Base-by-base conservation (phyloP, 192 early-diverging fungal species). In the Piromyces sp. region DNA sequence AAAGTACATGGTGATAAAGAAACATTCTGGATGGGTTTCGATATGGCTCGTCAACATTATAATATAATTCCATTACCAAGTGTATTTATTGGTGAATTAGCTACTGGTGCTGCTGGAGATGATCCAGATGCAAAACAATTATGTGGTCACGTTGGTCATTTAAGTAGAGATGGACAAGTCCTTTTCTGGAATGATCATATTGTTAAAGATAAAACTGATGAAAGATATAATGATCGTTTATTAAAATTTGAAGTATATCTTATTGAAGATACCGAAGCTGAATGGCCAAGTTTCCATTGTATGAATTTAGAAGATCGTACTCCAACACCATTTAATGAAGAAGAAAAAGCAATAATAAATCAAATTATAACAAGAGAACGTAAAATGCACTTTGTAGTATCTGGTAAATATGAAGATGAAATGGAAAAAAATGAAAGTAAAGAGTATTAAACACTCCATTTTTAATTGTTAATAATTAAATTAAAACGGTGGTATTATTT, bases 1-100 rank as follows among this genome's bases (percentile, higher is more conserved):
- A 37, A 85, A 28, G 84, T 81, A 6, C 82, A 80, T 36, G 82
- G 82, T 16, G 82, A 82, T 80, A 82, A 82, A 36, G 82, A 82
- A 37, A 31, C 40, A 30, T 82, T 82, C 38, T 82, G 81, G 81
- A 82, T 82, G 81, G 81, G 81, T 30, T 82, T 58, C 33, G 81
- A 37, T 58, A 30, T 82, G 30, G 81, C 81, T 13, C 37, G 37
- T 38, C 37, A 38, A 38, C 37, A 51, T 51, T 51, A 51, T 22
- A 51, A 51, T 51, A 19, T 22, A 22, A 22, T 51, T 2, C 42
- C 42, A 51, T 51, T 51, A 22, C 42, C 42, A 51, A 51, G 1
- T 51, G 42, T 51, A 17, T 22, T 51, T 51, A 19, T 51, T 51
- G 42, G 42, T 22, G 42, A 51, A 51, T 17, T 22, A 51, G 19